Percentiles rank a stretch among this genome's conserved stretches.
Evolutionary conservation across 2,329 filamentous ascomycete species (phyloP).

Genomic region (Ophiostoma triangulosporum): DNA sequence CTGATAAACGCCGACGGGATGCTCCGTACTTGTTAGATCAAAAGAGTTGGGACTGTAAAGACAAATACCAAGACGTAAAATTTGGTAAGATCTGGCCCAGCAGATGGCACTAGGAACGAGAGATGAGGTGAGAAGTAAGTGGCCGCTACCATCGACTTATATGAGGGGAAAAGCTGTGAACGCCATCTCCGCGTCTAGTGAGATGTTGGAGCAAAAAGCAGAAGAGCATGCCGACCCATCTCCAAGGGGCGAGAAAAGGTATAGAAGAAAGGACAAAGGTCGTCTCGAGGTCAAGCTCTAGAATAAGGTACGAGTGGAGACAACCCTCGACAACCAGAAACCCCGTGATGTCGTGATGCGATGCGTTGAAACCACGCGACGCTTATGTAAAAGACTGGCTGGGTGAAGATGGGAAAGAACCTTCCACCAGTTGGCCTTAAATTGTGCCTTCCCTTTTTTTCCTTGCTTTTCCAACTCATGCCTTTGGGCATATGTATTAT

Average conservation of each 20-base stretch:
- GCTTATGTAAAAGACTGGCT: not conserved
- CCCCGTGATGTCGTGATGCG: not conserved
- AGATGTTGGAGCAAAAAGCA: not conserved
- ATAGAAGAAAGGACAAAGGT: not conserved
- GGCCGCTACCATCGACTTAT: not conserved
- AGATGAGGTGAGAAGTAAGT: not conserved
- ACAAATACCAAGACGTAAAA: no score
- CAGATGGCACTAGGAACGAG: no score
- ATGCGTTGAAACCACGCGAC: not conserved
- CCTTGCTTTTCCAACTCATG: no score
- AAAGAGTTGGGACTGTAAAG: no score
- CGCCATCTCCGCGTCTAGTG: not conserved
- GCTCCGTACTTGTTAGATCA: no score
- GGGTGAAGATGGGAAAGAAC: not conserved
- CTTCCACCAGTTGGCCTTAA: not conserved
- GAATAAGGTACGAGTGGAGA: not conserved
- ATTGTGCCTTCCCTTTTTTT: not conserved
- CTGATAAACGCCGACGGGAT: no score
- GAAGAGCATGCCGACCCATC: not conserved
- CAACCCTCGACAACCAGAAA: not conserved
- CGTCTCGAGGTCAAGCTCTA: no score
- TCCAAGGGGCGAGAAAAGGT: not conserved
- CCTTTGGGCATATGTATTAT: no score
- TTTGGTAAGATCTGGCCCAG: no score
- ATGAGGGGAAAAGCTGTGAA: not conserved